phyloP scores from a whole-genome alignment of 2,329 filamentous ascomycete species.

The Fusarium albosuccineum region DNA sequence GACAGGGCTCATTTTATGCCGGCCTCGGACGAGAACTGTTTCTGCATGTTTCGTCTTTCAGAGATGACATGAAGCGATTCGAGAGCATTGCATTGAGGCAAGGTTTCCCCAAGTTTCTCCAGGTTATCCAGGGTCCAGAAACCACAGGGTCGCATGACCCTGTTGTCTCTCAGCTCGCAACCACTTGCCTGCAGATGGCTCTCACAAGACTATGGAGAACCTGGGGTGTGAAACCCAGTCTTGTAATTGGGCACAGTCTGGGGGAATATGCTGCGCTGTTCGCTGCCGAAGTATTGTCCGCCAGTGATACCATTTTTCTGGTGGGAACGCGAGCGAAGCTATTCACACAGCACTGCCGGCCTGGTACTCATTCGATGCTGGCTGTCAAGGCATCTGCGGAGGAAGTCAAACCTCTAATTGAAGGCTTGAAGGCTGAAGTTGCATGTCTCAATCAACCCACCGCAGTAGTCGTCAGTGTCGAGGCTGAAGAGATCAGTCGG shows the following conservation, averaged over 20 bases:
- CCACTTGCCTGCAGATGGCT: slow-evolving; percentile 57
- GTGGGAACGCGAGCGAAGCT: slow-evolving; percentile 70
- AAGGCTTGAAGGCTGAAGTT: slow-evolving; percentile 60
- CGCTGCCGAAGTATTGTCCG: slow-evolving; percentile 69
- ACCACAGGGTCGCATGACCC: slow-evolving; percentile 38
- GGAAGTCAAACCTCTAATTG: slow-evolving; percentile 11
- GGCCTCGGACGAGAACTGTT: slow-evolving; percentile 53
- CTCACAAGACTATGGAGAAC: slow-evolving; percentile 51
- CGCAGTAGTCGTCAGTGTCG: slow-evolving; percentile 77
- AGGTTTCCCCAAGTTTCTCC: slow-evolving; percentile 55
- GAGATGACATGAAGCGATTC: slow-evolving; percentile 49
- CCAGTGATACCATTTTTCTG: slow-evolving; percentile 70
- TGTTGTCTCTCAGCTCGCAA: slow-evolving; percentile 53
- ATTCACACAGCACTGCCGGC: slow-evolving; percentile 66
- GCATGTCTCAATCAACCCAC: slow-evolving; percentile 83
- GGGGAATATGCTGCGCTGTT: slow-evolving; percentile 74
- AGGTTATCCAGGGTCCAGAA: slow-evolving; percentile 58
- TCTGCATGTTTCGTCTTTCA: slow-evolving; percentile 48
- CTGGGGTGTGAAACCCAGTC: slow-evolving; percentile 55
- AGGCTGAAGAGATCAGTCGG: slow-evolving; percentile 56
- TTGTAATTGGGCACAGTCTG: slow-evolving; percentile 64
- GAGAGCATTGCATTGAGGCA: slow-evolving; percentile 49
- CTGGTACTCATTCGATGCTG: slow-evolving; percentile 26
- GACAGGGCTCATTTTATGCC: slow-evolving; percentile 56
- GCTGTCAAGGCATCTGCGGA: slow-evolving; percentile 30